phyloP scores from a whole-genome alignment of 1,139 yeast genomes.

The Geotrichum australiense region DNA sequence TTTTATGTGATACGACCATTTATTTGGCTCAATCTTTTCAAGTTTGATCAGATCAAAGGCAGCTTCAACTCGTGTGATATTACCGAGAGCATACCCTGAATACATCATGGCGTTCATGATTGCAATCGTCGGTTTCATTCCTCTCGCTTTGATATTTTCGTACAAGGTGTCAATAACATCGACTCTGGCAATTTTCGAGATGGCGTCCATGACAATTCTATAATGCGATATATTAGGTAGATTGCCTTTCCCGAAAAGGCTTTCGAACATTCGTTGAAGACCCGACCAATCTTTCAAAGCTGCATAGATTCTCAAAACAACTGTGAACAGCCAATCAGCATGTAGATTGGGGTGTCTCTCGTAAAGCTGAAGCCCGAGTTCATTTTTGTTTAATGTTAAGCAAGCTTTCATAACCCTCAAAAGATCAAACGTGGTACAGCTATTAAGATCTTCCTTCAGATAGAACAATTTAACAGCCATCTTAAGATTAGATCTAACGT shows the following conservation, averaged over 20 bases:
- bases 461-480: conserved; percentile 19
- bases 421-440: conserved; percentile 25
- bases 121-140: conserved; percentile 43
- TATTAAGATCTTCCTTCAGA: conserved; percentile 16
- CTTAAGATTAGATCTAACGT: conserved; percentile 9
- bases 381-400: conserved; percentile 38
- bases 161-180: conserved; percentile 49
- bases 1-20: conserved; percentile 26
- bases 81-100: conserved; percentile 42
- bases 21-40: conserved; percentile 34
- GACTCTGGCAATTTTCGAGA: conserved; percentile 51
- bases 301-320: conserved; percentile 41
- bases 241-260: conserved; percentile 50
- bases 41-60: conserved; percentile 40
- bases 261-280: conserved; percentile 57
- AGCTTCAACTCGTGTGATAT: conserved; percentile 41
- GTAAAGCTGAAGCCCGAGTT: conserved; percentile 40
- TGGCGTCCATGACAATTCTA: conserved; percentile 55
- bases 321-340: conserved; percentile 24
- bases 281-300: conserved; percentile 50
- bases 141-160: conserved; percentile 41
- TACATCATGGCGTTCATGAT: conserved; percentile 44
- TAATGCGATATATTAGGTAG: conserved; percentile 55
- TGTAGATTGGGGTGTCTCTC: conserved; percentile 33
- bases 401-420: conserved; percentile 39